Evolutionary conservation across 2,329 filamentous ascomycete genomes (phyloP).

Genomic region (Domatiomyces globalis): DNA sequence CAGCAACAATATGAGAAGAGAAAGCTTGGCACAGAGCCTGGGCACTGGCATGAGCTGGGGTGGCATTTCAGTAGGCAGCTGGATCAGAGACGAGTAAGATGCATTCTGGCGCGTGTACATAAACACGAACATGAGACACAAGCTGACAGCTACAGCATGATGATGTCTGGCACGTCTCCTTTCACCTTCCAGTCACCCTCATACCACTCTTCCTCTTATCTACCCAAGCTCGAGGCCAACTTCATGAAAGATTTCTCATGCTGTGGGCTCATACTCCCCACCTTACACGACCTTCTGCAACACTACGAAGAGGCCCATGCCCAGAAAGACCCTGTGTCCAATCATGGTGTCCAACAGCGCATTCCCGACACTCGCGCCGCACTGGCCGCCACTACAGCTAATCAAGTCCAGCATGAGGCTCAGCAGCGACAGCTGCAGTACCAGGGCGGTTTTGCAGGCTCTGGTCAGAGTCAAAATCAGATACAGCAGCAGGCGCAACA

Average conservation of each 20-base stretch:
- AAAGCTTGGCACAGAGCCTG: slow-evolving; percentile 48
- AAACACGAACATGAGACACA: background rate
- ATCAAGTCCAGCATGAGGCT: slow-evolving; percentile 36
- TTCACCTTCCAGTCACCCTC: slow-evolving; percentile 69
- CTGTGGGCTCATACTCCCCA: slow-evolving; percentile 77
- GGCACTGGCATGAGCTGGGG: slow-evolving; percentile 89
- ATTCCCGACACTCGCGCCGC: slow-evolving; percentile 38
- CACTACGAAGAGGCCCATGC: slow-evolving; percentile 96
- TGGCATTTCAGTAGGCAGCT: slow-evolving; percentile 87
- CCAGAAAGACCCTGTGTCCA: slow-evolving; percentile 43
- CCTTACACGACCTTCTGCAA: slow-evolving; percentile 84
- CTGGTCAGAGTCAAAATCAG: slow-evolving; percentile 36
- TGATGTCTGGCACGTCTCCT: slow-evolving; percentile 94
- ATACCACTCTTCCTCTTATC: slow-evolving; percentile 89
- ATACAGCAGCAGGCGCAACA: slow-evolving; percentile 32
- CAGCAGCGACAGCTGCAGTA: slow-evolving; percentile 29
- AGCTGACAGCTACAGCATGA: slow-evolving; percentile 47
- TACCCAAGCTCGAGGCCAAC: slow-evolving; percentile 89
- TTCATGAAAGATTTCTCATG: slow-evolving; percentile 97
- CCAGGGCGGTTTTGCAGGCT: background rate
- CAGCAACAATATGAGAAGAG: slow-evolving; percentile 37
- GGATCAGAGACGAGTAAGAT: slow-evolving; percentile 94
- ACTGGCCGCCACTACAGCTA: slow-evolving; percentile 29
- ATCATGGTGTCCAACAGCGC: slow-evolving; percentile 33
- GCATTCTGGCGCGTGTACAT: background rate